phyloP scores from a whole-genome alignment of 805 yeast genomes.

The Zygosaccharomyces pseudorouxii region DNA sequence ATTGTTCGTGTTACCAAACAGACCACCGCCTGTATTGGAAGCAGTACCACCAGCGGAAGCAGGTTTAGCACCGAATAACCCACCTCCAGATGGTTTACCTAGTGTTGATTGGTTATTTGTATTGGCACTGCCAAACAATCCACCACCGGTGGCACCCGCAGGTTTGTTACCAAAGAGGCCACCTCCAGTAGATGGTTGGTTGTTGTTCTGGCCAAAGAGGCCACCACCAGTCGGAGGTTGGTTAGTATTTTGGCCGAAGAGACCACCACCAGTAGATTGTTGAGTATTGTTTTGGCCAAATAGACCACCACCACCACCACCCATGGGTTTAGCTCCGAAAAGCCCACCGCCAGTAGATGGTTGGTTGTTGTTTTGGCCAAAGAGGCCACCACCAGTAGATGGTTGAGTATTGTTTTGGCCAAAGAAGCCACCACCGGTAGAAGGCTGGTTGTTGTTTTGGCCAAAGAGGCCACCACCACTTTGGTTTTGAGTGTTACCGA shows the following conservation, averaged over 20 bases:
- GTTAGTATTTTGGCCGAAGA: conserved; percentile 35
- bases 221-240: conserved; percentile 25
- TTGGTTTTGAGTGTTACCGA: conserved; percentile 34
- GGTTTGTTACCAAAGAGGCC: conserved; percentile 42
- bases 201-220: conserved; percentile 29
- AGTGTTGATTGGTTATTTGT: conserved; percentile 22
- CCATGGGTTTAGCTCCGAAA: conserved; percentile 37
- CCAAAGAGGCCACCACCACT: conserved; percentile 34
- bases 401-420: conserved; percentile 28
- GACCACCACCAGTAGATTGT: conserved; percentile 32
- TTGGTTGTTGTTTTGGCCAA: conserved; percentile 34
- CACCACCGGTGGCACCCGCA: conserved; percentile 27
- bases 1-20: conserved; percentile 37
- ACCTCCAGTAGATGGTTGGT: conserved; percentile 23
- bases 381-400: conserved; percentile 12
- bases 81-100: conserved; percentile 21
- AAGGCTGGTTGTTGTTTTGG: conserved; percentile 16
- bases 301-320: conserved; percentile 34
- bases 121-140: conserved; percentile 27
- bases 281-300: conserved; percentile 30
- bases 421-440: conserved; percentile 35
- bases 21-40: conserved; percentile 33
- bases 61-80: conserved; percentile 41
- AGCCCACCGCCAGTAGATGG: conserved; percentile 34
- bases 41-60: conserved; percentile 28